These are phyloP conservation scores for Lachnellula suecica DNA, from an alignment of 2,329 filamentous ascomycete species.

Conservation along the genomic window DNA sequence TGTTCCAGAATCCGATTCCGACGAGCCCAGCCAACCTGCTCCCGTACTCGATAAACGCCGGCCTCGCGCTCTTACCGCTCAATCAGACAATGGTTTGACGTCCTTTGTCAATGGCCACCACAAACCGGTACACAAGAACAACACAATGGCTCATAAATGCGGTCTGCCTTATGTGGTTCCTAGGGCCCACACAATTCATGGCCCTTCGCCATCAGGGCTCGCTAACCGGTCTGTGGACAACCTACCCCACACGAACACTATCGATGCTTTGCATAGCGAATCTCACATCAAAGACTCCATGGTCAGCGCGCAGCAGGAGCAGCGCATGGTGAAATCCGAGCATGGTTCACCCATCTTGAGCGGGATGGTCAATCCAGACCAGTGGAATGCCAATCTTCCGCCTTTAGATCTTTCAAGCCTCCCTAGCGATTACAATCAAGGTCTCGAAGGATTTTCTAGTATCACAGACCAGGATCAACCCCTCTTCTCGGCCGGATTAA, in stretches of 20 bases:
- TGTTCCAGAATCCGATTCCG: slow-evolving; percentile 63
- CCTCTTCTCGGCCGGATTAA: slow-evolving; percentile 62
- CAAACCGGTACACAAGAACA: slow-evolving; percentile 60
- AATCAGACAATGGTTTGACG: slow-evolving; percentile 56
- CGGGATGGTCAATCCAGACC: slow-evolving; percentile 44
- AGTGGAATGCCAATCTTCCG: slow-evolving; percentile 52
- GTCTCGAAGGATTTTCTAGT: slow-evolving; percentile 53
- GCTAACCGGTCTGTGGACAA: slow-evolving; percentile 47
- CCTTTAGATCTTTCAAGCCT: slow-evolving; percentile 59
- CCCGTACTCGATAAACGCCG: slow-evolving; percentile 42
- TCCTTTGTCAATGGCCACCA: slow-evolving; percentile 66
- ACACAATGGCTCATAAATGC: slow-evolving; percentile 59
- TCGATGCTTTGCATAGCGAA: slow-evolving; percentile 38
- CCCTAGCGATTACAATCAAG: slow-evolving; percentile 42
- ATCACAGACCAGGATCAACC: slow-evolving; percentile 49
- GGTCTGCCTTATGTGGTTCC: slow-evolving; percentile 58
- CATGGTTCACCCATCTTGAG: slow-evolving; percentile 58
- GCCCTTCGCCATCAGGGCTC: slow-evolving; percentile 46
- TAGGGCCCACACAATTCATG: slow-evolving; percentile 56
- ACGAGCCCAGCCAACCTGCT: slow-evolving; percentile 41
- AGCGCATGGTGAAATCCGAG: slow-evolving; percentile 59
- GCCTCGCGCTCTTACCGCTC: slow-evolving; percentile 60
- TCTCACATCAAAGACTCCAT: slow-evolving; percentile 38
- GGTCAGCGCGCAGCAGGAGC: slow-evolving; percentile 38
- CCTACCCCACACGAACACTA: slow-evolving; percentile 39